These are phyloP conservation scores for Zelonia costaricensis DNA, from an alignment of 208 protist species.

Conservation along the genomic window DNA sequence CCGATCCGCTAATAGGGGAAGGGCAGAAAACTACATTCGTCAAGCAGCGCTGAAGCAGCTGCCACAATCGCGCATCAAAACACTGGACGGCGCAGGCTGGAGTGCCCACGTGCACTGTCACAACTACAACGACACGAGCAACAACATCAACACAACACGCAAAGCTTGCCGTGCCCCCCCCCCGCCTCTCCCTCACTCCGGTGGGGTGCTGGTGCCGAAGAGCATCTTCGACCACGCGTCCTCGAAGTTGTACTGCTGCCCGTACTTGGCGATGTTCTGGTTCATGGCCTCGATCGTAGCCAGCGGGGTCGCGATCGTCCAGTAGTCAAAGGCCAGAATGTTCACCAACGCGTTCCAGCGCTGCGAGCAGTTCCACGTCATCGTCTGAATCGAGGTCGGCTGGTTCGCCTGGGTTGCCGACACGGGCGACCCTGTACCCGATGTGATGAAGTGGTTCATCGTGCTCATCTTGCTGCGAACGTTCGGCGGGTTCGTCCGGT, in stretches of 20 bases:
- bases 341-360: constrained; percentile 37
- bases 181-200: background rate
- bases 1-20: too few species aligned
- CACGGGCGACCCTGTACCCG: constrained; percentile 26
- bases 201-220: constrained; percentile 15
- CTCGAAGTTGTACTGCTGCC: constrained; percentile 16
- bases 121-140: too few species aligned
- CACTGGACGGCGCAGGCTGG: too few species aligned
- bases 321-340: constrained; percentile 41
- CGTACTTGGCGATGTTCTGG: constrained; percentile 34
- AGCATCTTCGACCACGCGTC: constrained; percentile 29
- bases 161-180: background rate
- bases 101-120: too few species aligned
- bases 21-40: too few species aligned
- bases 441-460: constrained; percentile 43
- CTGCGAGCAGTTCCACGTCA: constrained; percentile 24
- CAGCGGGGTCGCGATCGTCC: constrained; percentile 39
- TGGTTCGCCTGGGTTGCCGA: constrained; percentile 23
- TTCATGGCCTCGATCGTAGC: constrained; percentile 35
- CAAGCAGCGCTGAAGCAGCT: too few species aligned
- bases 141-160: too few species aligned
- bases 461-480: constrained; percentile 36
- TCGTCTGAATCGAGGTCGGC: constrained; percentile 16
- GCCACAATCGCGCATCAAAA: too few species aligned
- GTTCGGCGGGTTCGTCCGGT: constrained; percentile 25